Evolutionary conservation across 192 early-diverging fungal genomes (phyloP), one percentile per base, ranked within the genome.

Genomic region (Allomyces macrogynus): DNA sequence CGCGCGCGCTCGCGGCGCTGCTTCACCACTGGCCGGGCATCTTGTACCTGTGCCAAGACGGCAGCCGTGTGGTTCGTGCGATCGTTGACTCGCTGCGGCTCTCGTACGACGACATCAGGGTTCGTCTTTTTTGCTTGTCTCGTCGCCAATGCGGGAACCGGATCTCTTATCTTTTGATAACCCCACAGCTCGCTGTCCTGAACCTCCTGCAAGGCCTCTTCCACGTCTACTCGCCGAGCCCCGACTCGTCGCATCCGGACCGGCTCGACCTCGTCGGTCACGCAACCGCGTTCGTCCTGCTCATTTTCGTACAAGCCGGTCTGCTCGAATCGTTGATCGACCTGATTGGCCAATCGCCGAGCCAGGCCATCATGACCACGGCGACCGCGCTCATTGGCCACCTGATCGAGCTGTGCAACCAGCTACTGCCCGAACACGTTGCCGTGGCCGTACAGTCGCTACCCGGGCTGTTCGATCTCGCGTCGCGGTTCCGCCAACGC

Each of bases 271-370:
- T 89, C 16, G 68, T 85, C 1, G 83, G 86, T 62, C 84, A 90
- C 66, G 85, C 85, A 71, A 76, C 84, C 22, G 80, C 78, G 44
- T 74, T 90, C 10, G 73, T 87, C 5, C 66, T 92, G 10, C 80
- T 85, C 1, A 78, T 86, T n/a, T 88, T 92, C 69, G 81, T 90
- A 43, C 86, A 90, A 23, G 74, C 77, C 62, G 86, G 87, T 12
- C 66, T 92, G 32, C 69, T 88, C 23, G 63, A 88, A 81, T 80
- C 83, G 1, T 75, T 92, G 61, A 78, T 89, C 14, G 82, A 88
- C 23, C 69, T 89, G 25, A 72, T 89, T 23, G 80, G 85, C 60
- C 73, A 77, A 14, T 75, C 79, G 24, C 78, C 86, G 63, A 40
- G 32, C 32, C 76, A 75, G 24, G 74, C 83, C 24, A 74, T 89